phyloP scores from a whole-genome alignment of 768 basidiomycete genomes.

The Cubamyces sp. region DNA sequence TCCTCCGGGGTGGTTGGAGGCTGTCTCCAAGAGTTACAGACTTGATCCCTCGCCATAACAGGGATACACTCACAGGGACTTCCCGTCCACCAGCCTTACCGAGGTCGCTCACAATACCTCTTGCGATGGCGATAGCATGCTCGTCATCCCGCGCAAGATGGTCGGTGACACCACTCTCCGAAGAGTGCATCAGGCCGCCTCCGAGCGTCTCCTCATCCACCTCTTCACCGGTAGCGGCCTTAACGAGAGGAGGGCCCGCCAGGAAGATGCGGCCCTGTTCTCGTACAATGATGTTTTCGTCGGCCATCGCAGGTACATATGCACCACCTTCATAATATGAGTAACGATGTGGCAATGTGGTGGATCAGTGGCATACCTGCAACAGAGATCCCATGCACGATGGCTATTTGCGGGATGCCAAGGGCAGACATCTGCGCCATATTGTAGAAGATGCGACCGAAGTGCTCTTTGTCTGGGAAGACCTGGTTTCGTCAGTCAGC shows the following conservation, averaged over 20 bases:
- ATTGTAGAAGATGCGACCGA: constrained; percentile 96
- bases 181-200: constrained; percentile 89
- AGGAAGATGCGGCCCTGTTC: constrained; percentile 94
- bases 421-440: constrained; percentile 97
- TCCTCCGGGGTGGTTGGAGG: constrained; percentile 64
- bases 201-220: constrained; percentile 93
- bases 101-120: constrained; percentile 77
- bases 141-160: constrained; percentile 85
- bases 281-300: constrained; percentile 88
- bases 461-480: constrained; percentile 94
- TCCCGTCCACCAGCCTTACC: constrained; percentile 61
- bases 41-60: background rate
- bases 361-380: constrained; percentile 53
- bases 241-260: constrained; percentile 92
- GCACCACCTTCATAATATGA: constrained; percentile 65
- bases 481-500: constrained; percentile 44
- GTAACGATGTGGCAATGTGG: background rate
- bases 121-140: constrained; percentile 80
- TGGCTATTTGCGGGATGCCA: constrained; percentile 88
- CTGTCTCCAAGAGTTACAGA: constrained; percentile 33
- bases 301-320: constrained; percentile 96
- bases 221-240: constrained; percentile 91
- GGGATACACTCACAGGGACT: constrained; percentile 48
- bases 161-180: constrained; percentile 89
- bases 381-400: constrained; percentile 94